Evolutionary conservation across 1,284 basidiomycete species (phyloP).

Genomic region (Puccinia hordei): DNA sequence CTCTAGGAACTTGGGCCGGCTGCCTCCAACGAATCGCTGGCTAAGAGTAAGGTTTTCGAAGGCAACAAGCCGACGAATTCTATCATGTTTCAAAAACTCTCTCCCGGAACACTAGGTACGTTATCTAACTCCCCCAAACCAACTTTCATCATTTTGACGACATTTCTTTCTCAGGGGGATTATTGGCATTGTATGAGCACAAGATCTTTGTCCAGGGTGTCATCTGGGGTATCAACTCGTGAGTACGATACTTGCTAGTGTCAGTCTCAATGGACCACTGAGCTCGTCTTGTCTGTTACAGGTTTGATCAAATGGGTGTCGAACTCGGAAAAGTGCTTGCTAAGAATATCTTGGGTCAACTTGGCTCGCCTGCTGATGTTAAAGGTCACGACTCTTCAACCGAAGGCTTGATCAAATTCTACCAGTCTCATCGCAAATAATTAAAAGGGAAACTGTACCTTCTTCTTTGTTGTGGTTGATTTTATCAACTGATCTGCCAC

Average conservation of each 20-base stretch:
- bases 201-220: slow-evolving; percentile 98
- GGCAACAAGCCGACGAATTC: slow-evolving; percentile 97
- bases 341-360: slow-evolving; percentile 88
- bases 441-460: too few relatives aligned
- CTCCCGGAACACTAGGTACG: slow-evolving; percentile 78
- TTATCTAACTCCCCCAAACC: neutral
- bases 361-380: slow-evolving; percentile 78
- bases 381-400: slow-evolving; percentile 82
- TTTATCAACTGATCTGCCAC: too few relatives aligned
- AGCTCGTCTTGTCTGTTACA: neutral
- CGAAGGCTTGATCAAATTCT: slow-evolving; percentile 47
- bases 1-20: slow-evolving; percentile 72
- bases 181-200: slow-evolving; percentile 94
- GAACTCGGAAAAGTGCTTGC: slow-evolving; percentile 93
- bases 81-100: slow-evolving; percentile 89
- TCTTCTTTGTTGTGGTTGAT: too few relatives aligned
- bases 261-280: too few relatives aligned
- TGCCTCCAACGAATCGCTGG: slow-evolving; percentile 72
- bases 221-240: slow-evolving; percentile 98
- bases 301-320: slow-evolving; percentile 68
- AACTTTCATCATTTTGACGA: neutral
- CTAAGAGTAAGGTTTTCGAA: slow-evolving; percentile 97
- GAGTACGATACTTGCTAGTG: too few relatives aligned
- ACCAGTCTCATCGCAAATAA: slow-evolving; percentile 27
- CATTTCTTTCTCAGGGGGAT: slow-evolving; percentile 61